Evolutionary conservation across 805 yeast species (phyloP).

Genomic region (Ogataea trehalophila): DNA sequence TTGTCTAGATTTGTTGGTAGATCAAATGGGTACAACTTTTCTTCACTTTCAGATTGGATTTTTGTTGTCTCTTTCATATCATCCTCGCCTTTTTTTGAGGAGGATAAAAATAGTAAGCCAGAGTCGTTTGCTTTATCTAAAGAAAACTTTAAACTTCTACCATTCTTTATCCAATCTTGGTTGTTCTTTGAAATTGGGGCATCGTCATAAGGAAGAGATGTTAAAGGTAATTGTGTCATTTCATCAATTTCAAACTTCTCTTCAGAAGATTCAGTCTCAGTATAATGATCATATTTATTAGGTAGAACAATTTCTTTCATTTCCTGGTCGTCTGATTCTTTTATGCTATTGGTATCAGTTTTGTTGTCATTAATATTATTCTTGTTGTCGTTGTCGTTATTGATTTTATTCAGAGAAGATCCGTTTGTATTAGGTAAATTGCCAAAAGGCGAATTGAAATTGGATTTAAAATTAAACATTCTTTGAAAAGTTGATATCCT

Average conservation of each 20-base stretch:
- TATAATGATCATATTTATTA: constrained; percentile 18
- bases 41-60: constrained; percentile 30
- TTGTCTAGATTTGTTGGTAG: constrained; percentile 33
- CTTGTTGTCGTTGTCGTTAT: neutral
- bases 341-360: neutral
- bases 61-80: constrained; percentile 2
- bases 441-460: neutral
- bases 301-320: constrained; percentile 13
- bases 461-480: neutral
- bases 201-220: constrained; percentile 32
- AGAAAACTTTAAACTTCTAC: constrained; percentile 39
- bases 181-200: constrained; percentile 28
- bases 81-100: constrained; percentile 12
- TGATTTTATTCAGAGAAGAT: neutral
- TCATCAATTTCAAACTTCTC: constrained; percentile 22
- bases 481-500: too few species aligned
- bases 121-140: constrained; percentile 40
- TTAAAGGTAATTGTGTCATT: constrained; percentile 24
- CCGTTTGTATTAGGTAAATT: neutral
- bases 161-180: constrained; percentile 29
- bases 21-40: constrained; percentile 38
- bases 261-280: constrained; percentile 14
- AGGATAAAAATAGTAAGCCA: constrained; percentile 37
- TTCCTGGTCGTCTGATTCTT: constrained; percentile 11
- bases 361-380: neutral